Evolutionary conservation across 371 early-diverging fungal species (phyloP).

Genomic region (Umbelopsis sp.): DNA sequence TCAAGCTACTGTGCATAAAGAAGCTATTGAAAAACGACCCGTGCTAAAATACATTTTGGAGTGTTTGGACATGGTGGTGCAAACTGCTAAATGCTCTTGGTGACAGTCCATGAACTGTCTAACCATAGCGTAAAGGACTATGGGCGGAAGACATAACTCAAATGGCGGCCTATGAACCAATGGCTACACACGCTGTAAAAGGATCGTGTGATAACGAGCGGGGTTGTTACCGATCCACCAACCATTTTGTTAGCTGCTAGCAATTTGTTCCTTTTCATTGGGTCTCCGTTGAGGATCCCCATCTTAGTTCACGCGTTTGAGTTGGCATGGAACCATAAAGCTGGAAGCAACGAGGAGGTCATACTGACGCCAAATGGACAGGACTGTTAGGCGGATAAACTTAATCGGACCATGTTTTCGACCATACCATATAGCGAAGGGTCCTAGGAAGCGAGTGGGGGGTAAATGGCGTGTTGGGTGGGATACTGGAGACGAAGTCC

Average conservation of each 20-base stretch:
- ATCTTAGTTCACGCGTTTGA: background rate
- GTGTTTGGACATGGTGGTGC: no score
- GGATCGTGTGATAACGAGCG: slow-evolving; percentile 13
- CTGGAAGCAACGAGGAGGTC: no score
- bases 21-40: background rate
- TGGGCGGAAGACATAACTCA: no score
- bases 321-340: background rate
- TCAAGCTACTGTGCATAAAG: background rate
- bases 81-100: no score
- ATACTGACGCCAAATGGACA: no score
- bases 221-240: background rate
- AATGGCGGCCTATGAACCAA: no score
- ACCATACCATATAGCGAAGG: background rate
- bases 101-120: no score
- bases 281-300: background rate
- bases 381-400: no score
- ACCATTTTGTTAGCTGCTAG: background rate
- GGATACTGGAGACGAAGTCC: no score
- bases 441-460: background rate
- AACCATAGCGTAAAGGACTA: no score
- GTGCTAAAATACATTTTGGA: no score
- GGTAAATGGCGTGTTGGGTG: no score
- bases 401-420: background rate
- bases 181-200: background rate
- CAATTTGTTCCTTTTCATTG: slow-evolving; percentile 1